Percentiles rank a stretch among this genome's conserved stretches.
phyloP scores from a whole-genome alignment of 306 rosid species.

The Acacia confusa region DNA sequence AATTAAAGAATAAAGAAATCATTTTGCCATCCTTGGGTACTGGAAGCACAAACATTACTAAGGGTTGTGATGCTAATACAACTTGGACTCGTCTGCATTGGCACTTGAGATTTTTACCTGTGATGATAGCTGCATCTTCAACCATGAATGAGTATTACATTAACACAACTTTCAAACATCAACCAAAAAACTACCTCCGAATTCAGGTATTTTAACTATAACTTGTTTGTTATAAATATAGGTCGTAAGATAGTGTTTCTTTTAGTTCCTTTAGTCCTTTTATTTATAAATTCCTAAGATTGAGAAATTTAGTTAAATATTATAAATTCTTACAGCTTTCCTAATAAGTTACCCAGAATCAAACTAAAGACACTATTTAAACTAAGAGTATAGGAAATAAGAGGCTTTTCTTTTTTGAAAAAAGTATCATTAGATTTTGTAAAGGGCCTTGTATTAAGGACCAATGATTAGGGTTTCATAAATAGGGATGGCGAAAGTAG shows the following conservation, averaged over 20 bases:
- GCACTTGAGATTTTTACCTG: slow-evolving; percentile 12
- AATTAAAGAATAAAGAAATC: slow-evolving; percentile 29
- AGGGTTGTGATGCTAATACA: slow-evolving; percentile 31
- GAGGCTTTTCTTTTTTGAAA: too few species aligned
- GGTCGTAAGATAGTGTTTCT: background rate
- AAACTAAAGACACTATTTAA: too few species aligned
- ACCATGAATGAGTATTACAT: slow-evolving; percentile 10
- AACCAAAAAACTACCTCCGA: background rate
- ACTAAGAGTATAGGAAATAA: too few species aligned
- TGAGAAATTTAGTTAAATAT: too few species aligned
- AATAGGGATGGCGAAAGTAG: too few species aligned
- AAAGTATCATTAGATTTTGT: too few species aligned
- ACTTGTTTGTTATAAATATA: background rate
- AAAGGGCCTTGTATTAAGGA: too few species aligned
- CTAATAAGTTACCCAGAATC: background rate
- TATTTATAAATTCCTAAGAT: too few species aligned
- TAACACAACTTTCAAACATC: background rate
- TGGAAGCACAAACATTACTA: slow-evolving; percentile 31
- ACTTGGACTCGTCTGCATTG: slow-evolving; percentile 45
- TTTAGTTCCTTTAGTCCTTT: too few species aligned
- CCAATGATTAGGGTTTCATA: too few species aligned
- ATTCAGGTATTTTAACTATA: background rate
- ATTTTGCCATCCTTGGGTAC: slow-evolving; percentile 50
- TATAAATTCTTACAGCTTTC: background rate
- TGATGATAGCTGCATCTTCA: slow-evolving; percentile 12